A percentile compares a stretch with the other conserved stretches of the same genome.
Evolutionary conservation across 2,329 filamentous ascomycete genomes (phyloP).

Genomic region (Exophiala mesophila): DNA sequence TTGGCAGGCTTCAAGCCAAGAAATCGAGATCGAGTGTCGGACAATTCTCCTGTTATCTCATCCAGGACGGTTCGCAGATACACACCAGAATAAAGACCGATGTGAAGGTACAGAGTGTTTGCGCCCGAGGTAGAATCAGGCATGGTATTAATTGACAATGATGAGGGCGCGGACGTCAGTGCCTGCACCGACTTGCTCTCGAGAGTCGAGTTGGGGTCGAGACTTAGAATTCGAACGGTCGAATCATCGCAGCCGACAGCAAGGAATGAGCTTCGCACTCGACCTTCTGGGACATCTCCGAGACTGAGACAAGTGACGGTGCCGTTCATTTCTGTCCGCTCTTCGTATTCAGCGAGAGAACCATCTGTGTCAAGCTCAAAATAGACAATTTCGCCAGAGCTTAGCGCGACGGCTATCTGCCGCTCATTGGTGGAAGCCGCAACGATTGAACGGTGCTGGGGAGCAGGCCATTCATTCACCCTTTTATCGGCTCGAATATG

Average conservation of each 20-base stretch:
- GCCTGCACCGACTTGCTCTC: conserved; percentile 94
- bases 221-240: conserved; percentile 84
- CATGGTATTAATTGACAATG: conserved; percentile 91
- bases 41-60: conserved; percentile 90
- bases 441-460: conserved; percentile 90
- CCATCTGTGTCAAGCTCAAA: conserved; percentile 96
- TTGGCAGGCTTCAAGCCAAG: conserved; percentile 85
- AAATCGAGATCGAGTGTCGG: conserved; percentile 91
- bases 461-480: conserved; percentile 89
- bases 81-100: conserved; percentile 90
- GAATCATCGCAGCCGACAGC: conserved; percentile 96
- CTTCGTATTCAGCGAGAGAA: conserved; percentile 85
- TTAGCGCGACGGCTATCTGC: conserved; percentile 89
- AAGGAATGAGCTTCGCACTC: conserved; percentile 82
- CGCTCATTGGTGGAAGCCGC: conserved; percentile 88
- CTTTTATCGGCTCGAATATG: conserved; percentile 73
- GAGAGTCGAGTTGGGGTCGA: conserved; percentile 83
- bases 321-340: conserved; percentile 90
- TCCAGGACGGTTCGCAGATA: conserved; percentile 94
- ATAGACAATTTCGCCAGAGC: conserved; percentile 94
- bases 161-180: conserved; percentile 81
- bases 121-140: conserved; percentile 85
- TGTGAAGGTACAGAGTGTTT: conserved; percentile 87
- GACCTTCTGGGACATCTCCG: conserved; percentile 85
- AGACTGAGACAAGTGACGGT: conserved; percentile 94